These are phyloP conservation scores for Aspergillus conjunctus DNA, from an alignment of 495 filamentous ascomycete genomes.

Conservation along the genomic window DNA sequence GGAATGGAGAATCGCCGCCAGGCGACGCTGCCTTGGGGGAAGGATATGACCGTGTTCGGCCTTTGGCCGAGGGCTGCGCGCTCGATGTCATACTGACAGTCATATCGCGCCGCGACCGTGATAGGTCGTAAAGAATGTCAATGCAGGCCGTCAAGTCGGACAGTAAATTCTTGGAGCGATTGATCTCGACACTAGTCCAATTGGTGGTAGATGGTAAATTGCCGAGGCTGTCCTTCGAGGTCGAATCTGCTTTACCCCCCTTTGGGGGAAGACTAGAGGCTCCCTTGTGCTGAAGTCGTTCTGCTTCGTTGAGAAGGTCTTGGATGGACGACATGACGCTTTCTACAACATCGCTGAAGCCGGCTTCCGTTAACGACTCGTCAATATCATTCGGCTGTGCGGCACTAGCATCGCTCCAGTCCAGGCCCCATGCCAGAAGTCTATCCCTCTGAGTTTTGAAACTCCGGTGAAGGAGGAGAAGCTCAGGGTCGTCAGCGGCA, in stretches of 20 bases:
- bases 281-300: constrained; percentile 67
- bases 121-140: constrained; percentile 87
- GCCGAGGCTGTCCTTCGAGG: constrained; percentile 40
- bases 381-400: constrained; percentile 78
- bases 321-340: constrained; percentile 90
- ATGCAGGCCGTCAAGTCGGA: constrained; percentile 81
- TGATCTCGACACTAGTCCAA: constrained; percentile 54
- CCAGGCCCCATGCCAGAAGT: constrained; percentile 83
- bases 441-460: constrained; percentile 62
- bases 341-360: constrained; percentile 81
- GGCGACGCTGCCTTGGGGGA: constrained; percentile 19
- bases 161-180: constrained; percentile 61
- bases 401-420: constrained; percentile 78
- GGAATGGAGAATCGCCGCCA: constrained; percentile 12
- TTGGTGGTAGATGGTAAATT: constrained; percentile 41
- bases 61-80: constrained; percentile 32
- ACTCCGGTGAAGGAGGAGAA: constrained; percentile 57
- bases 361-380: constrained; percentile 78
- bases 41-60: constrained; percentile 32
- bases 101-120: constrained; percentile 63
- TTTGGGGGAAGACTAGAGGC: constrained; percentile 45
- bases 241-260: constrained; percentile 37
- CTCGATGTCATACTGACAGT: constrained; percentile 43
- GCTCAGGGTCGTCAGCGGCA: constrained; percentile 55
- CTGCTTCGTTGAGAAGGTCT: constrained; percentile 82